Base-by-base conservation (phyloP, 345 rosid species). In the Conringia planisiliqua region DNA sequence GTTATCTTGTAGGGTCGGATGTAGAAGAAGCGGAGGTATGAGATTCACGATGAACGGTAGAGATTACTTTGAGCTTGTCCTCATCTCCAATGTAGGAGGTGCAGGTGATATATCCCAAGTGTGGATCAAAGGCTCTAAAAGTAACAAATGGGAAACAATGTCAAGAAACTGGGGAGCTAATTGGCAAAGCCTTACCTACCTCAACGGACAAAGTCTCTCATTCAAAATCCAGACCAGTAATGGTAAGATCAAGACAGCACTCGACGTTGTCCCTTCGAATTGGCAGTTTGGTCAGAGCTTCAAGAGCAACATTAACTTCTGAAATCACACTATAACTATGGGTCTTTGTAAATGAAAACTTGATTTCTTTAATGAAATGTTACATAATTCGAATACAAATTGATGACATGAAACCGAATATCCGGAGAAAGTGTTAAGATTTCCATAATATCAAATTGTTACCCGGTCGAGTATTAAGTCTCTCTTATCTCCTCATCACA, bases 201-300 rank as follows among this genome's bases (percentile, higher is more conserved):
- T 87, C 42, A 91, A 83, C 4, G 89, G 90, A 4, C 95, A 89
- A 72, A 82, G 82, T 72, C 76, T 89, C 68, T 91, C 90, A 29
- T 86, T 86, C 75, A 79, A 82, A 73, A 65, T 91, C 63, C 82
- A 83, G 73, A 63, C 82, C 43, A 83, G 84, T 78, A 44, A 87
- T 16, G 90, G 91, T 1, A 76, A 5, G 51, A 81, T 58, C 42
- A 32, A 55, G 40, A 85, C 87, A 9, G 87, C 88, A 35, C 74
- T 71, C 8, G 69, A 82, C 22, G 89, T 63, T 3, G 85, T 38
- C 1, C 87, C 95, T 62, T 79, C 86, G 0, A 84, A 77, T 62
- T 89, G 97, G 88, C 72, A 40, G 73, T 91, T 89, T 35, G 91
- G 91, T 10, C 91, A 85, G 64, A 86, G 92, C 62, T 91, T 86